Evolutionary conservation across 148 eudicot genomes (phyloP), one percentile per base, ranked within the genome.

Genomic region (Persicaria maculosa): DNA sequence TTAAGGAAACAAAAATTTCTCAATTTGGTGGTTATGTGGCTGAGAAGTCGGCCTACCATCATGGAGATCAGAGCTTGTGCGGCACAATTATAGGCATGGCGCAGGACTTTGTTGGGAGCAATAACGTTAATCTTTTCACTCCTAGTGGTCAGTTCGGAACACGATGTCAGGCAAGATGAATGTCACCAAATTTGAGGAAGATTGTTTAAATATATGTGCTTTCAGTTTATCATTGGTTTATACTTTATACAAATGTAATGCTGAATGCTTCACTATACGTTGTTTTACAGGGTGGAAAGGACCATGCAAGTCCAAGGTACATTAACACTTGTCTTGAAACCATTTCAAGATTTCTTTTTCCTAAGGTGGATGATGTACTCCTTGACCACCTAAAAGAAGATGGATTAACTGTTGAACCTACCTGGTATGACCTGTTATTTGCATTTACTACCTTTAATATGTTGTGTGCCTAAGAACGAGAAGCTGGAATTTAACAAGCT

Each of bases 81-180:
- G 79, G 91, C 55, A 92, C 99, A 6, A 89, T 95, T 7, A 83
- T 95, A 74, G 97, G 99, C 74, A 95, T 95, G 99, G 99, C 97
- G 15, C 99, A 95, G 67, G 79, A 90, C 75, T 95, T 67, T 79
- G 88, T 92, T 11, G 99, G 99, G n/a, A 84, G 96, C 74, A 95
- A 95, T 73, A 95, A 95, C 74, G 81, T 95, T 52, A 92, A 95
- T 79, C 87, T 95, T 74, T 72, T 95, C 44, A 75, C 76, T 79
- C 99, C 99, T 31, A 85, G 59, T 68, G 98, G 98, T 16, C 97
- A 92, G 47, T 95, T 92, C 72, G 98, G 98, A 40, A 92, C 97
- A 9, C 97, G 98, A 48, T 72, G 78, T 75, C 75, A 80, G 90
- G 98, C 88, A 77, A 40, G 70, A 65, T 36, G 47, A 40, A 40